Evolutionary conservation across 768 basidiomycete genomes (phyloP).

Genomic region (Phaeotremella fagi): DNA sequence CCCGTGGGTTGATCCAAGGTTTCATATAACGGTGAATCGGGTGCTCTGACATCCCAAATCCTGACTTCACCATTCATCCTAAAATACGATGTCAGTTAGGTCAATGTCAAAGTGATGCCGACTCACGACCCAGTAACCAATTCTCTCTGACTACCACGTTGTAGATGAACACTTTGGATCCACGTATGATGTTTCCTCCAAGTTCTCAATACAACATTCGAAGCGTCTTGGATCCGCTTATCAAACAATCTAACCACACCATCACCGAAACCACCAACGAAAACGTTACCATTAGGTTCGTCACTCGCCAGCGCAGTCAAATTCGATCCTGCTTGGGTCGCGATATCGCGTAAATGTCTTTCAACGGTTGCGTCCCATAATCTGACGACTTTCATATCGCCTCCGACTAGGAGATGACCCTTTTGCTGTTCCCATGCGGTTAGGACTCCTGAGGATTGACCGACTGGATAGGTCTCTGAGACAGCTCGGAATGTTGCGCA

Average conservation of each 20-base stretch:
- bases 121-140: constrained; percentile 80
- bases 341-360: constrained; percentile 56
- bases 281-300: constrained; percentile 66
- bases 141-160: constrained; percentile 63
- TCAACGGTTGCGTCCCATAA: constrained; percentile 96
- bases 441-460: constrained; percentile 75
- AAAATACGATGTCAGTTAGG: neutral
- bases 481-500: constrained; percentile 89
- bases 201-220: constrained; percentile 69
- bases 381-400: constrained; percentile 80
- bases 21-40: constrained; percentile 58
- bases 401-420: constrained; percentile 81
- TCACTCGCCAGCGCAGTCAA: constrained; percentile 81
- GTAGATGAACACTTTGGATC: constrained; percentile 86
- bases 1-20: constrained; percentile 68
- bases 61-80: constrained; percentile 87
- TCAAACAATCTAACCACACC: constrained; percentile 87
- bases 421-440: constrained; percentile 89
- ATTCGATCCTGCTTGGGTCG: constrained; percentile 83
- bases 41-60: constrained; percentile 78
- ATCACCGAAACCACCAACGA: constrained; percentile 88
- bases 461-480: constrained; percentile 65
- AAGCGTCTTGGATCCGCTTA: constrained; percentile 62
- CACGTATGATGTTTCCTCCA: constrained; percentile 76
- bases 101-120: neutral